These are phyloP conservation scores for Diaporthe caulivora DNA, from an alignment of 2,329 filamentous ascomycete species.

Conservation along the genomic window DNA sequence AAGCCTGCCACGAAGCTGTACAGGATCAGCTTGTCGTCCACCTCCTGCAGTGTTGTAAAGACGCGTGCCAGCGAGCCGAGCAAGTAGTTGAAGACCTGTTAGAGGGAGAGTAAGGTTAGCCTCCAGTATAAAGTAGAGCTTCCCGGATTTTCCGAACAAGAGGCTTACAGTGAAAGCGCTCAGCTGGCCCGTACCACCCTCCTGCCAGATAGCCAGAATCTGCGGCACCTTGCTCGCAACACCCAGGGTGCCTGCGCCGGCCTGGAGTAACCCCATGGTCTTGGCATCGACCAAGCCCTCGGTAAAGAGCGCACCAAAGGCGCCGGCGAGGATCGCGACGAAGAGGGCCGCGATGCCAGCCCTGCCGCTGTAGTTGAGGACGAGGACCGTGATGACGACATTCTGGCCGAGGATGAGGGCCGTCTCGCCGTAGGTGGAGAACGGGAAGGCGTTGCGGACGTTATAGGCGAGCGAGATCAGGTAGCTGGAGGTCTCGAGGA, in stretches of 20 bases:
- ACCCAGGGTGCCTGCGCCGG: conserved; percentile 83
- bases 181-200: conserved; percentile 93
- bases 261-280: conserved; percentile 81
- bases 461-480: conserved; percentile 95
- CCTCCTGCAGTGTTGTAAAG: conserved; percentile 97
- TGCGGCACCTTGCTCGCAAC: conserved; percentile 95
- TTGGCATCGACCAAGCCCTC: conserved; percentile 74
- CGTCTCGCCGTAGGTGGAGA: conserved; percentile 97
- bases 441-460: conserved; percentile 89
- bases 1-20: conserved; percentile 96
- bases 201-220: conserved; percentile 85
- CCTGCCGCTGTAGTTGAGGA: conserved; percentile 84
- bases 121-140: neutral
- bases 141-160: neutral
- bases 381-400: conserved; percentile 86
- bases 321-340: conserved; percentile 79
- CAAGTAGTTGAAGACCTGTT: conserved; percentile 97
- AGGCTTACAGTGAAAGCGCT: conserved; percentile 91
- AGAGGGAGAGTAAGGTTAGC: conserved; percentile 36
- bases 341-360: conserved; percentile 79
- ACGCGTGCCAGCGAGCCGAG: conserved; percentile 92
- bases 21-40: conserved; percentile 95
- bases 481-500: conserved; percentile 90
- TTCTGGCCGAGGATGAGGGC: conserved; percentile 94
- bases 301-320: conserved; percentile 78